These are phyloP conservation scores for Bjerkandera adusta DNA, from an alignment of 1,284 basidiomycete species.

Conservation along the genomic window DNA sequence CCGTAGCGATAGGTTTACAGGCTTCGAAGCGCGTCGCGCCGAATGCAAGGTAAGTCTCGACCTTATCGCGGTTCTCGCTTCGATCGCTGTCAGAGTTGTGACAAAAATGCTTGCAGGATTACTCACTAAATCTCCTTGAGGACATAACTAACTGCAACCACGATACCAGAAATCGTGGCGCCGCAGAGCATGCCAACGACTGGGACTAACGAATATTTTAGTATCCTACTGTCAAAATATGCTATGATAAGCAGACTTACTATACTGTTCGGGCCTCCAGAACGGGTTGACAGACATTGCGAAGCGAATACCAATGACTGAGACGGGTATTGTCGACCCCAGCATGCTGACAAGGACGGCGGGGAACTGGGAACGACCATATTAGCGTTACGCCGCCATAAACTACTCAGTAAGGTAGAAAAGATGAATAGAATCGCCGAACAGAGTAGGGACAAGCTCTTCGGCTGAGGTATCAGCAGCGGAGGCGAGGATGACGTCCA, in stretches of 20 bases:
- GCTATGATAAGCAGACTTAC: constrained; percentile 37
- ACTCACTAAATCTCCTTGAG: constrained; percentile 66
- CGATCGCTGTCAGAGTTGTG: not conserved
- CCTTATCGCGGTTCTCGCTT: constrained; percentile 79
- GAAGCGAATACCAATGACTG: constrained; percentile 73
- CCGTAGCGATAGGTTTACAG: constrained; percentile 70
- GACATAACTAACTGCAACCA: constrained; percentile 64
- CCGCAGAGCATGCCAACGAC: constrained; percentile 89
- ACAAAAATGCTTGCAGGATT: not conserved
- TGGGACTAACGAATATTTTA: constrained; percentile 51
- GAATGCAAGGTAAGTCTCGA: constrained; percentile 82
- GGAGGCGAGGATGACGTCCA: too few species aligned
- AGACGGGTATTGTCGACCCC: constrained; percentile 76
- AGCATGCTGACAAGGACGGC: constrained; percentile 69
- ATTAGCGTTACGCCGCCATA: not conserved
- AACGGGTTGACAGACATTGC: constrained; percentile 78
- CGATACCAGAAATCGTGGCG: constrained; percentile 71
- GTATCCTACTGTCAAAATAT: constrained; percentile 24
- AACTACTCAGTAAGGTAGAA: not conserved
- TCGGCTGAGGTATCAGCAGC: too few species aligned
- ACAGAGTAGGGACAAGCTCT: too few species aligned
- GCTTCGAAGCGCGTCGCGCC: constrained; percentile 81
- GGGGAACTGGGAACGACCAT: constrained; percentile 74
- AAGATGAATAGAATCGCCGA: too few species aligned
- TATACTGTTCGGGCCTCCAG: constrained; percentile 80